Conservation (phyloP, 2,329 filamentous ascomycete species). For the Arthrobotrys iridis region DNA sequence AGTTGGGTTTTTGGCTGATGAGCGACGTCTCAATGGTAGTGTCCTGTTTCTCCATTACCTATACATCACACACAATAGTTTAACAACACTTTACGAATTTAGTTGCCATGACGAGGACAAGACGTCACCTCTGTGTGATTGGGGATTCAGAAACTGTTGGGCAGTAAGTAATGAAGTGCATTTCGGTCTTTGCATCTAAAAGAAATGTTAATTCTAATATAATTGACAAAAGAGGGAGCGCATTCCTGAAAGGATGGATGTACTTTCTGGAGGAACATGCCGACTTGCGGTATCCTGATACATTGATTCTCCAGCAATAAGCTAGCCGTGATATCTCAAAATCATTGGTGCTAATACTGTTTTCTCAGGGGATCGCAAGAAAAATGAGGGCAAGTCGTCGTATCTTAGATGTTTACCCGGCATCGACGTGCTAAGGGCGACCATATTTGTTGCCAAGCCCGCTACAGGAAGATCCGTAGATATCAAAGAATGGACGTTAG, state of each 20-base stretch:
- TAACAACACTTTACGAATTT: slow-evolving; percentile 57
- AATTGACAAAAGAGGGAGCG: slow-evolving; percentile 70
- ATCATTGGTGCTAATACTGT: not conserved
- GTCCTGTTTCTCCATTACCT: not conserved
- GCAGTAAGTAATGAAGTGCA: slow-evolving; percentile 70
- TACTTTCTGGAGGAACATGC: slow-evolving; percentile 86
- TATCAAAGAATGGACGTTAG: no score
- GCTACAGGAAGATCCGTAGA: no score
- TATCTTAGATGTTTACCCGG: no score
- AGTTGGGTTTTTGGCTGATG: slow-evolving; percentile 92
- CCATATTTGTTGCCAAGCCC: no score
- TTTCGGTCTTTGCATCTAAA: no score
- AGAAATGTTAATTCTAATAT: slow-evolving; percentile 25
- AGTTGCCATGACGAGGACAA: slow-evolving; percentile 98
- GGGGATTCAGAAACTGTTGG: slow-evolving; percentile 94
- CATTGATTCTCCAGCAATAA: slow-evolving; percentile 58
- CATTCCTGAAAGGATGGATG: slow-evolving; percentile 92
- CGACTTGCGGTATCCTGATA: slow-evolving; percentile 86
- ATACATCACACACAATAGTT: not conserved
- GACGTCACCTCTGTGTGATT: slow-evolving; percentile 86
- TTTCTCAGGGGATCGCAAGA: no score
- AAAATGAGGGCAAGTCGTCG: no score
- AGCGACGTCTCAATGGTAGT: slow-evolving; percentile 86
- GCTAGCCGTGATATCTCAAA: not conserved
- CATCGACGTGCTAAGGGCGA: no score